Evolutionary conservation across 129 eudicot genomes (phyloP), one percentile per base, ranked within the genome.

Genomic region (Dittrichia graveolens): DNA sequence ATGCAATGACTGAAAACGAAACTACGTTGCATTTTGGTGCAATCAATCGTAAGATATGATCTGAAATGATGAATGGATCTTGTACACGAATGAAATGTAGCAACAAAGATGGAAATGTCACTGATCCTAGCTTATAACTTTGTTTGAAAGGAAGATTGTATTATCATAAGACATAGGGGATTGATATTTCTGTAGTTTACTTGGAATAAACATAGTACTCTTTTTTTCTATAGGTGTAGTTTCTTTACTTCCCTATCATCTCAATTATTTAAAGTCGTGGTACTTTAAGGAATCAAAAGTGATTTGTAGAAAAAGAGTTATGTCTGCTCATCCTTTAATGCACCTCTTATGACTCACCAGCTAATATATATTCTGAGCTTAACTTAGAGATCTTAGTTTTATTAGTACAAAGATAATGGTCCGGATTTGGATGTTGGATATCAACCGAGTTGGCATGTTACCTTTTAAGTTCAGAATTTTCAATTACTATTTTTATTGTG

Each of bases 61-160:
- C n/a, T n/a, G n/a, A 61, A 44, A 68, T 49, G 50, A 7, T 68
- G 34, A 68, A n/a, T 68, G 73, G 49, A 68, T n/a, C 18, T 40
- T 69, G 40, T 69, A 69, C 40, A 69, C 5, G 10, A 68, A 6
- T 38, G 69, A 38, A 69, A 69, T 69, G 39, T 52, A 69, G 38
- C 61, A 38, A 38, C 15, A 31, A 44, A 38, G 19, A 40, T 55
- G 15, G 16, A 53, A 39, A 52, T 5, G 37, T 35, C 19, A 35
- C 15, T 52, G 50, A 53, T 14, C 6, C 7, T 40, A 7, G 69
- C 69, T 63, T 63, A 41, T 6, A 5, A 24, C 31, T 24, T 24
- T 24, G 31, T 24, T 24, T 0, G 1, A 24, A 24, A 24, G 31
- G 31, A 24, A 24, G 31, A 24, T 24, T 24, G 31, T 24, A 24